These are phyloP conservation scores for Phytopythium litorale DNA, from an alignment of 352 stramenopile species.

Conservation along the genomic window DNA sequence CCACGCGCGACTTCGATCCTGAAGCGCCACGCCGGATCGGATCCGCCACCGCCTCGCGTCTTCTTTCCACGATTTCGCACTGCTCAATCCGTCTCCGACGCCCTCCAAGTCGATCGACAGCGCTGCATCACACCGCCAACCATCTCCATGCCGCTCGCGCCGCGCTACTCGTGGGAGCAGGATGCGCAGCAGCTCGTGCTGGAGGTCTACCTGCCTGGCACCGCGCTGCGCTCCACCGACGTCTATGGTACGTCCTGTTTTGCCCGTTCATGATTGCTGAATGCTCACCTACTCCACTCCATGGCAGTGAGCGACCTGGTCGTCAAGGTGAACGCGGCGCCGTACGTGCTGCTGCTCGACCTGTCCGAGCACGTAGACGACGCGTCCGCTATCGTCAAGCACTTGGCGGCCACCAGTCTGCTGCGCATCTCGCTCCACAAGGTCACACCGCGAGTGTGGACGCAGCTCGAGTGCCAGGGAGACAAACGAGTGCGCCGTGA, in stretches of 20 bases:
- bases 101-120: background rate
- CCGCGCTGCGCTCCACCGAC: slow-evolving; percentile 42
- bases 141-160: slow-evolving; percentile 52
- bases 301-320: slow-evolving; percentile 66
- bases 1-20: background rate
- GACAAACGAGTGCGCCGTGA: slow-evolving; percentile 33
- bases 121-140: background rate
- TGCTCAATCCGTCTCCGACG: background rate
- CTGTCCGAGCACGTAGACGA: slow-evolving; percentile 57
- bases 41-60: background rate
- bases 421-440: slow-evolving; percentile 55
- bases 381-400: slow-evolving; percentile 41
- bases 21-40: background rate
- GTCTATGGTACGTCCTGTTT: slow-evolving; percentile 46
- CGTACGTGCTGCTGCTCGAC: slow-evolving; percentile 75
- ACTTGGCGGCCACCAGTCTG: slow-evolving; percentile 25
- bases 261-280: slow-evolving; percentile 1
- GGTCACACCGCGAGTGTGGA: slow-evolving; percentile 32
- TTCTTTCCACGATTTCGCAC: background rate
- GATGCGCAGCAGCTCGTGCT: slow-evolving; percentile 44
- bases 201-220: slow-evolving; percentile 46
- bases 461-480: slow-evolving; percentile 30
- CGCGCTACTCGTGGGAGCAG: slow-evolving; percentile 66
- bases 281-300: background rate
- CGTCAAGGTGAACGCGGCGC: slow-evolving; percentile 73